These are phyloP conservation scores for Barnettozyma salicaria DNA, from an alignment of 805 yeast genomes.

Conservation along the genomic window DNA sequence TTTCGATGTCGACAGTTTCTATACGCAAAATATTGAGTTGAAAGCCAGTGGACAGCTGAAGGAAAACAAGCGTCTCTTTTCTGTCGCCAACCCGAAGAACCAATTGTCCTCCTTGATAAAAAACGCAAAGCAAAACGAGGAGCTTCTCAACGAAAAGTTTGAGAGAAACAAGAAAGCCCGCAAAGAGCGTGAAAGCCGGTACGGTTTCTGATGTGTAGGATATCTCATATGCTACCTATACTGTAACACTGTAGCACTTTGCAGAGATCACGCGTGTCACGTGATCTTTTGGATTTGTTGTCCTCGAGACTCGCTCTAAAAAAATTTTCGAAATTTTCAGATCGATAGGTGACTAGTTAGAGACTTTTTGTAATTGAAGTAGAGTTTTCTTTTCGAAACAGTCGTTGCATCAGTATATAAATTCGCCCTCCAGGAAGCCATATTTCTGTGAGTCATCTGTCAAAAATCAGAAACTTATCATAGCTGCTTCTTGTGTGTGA, in stretches of 20 bases:
- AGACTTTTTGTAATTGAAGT: too few relatives aligned
- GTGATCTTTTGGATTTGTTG: constrained; percentile 2
- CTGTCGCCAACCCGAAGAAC: constrained; percentile 21
- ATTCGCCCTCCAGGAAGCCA: too few relatives aligned
- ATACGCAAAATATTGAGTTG: constrained; percentile 19
- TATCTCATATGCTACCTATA: too few relatives aligned
- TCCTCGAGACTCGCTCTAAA: constrained; percentile 10
- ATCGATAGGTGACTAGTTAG: too few relatives aligned
- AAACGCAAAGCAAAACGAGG: constrained; percentile 24
- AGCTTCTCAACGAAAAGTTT: constrained; percentile 20
- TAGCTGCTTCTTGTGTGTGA: too few relatives aligned
- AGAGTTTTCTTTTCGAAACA: too few relatives aligned
- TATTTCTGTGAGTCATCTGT: too few relatives aligned
- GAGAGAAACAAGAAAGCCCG: constrained; percentile 20
- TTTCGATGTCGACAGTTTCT: constrained; percentile 20
- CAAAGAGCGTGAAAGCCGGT: constrained; percentile 20
- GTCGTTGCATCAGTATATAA: too few relatives aligned
- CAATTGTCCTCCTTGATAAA: constrained; percentile 25
- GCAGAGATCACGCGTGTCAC: neutral
- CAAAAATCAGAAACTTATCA: too few relatives aligned
- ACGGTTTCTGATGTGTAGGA: constrained; percentile 19
- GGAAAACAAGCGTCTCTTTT: constrained; percentile 20
- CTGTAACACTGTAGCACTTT: neutral
- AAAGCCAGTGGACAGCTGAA: constrained; percentile 19
- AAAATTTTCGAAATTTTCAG: constrained; percentile 12